Base-by-base conservation (phyloP, 2,329 filamentous ascomycete genomes). In the Alternaria conjuncta region DNA sequence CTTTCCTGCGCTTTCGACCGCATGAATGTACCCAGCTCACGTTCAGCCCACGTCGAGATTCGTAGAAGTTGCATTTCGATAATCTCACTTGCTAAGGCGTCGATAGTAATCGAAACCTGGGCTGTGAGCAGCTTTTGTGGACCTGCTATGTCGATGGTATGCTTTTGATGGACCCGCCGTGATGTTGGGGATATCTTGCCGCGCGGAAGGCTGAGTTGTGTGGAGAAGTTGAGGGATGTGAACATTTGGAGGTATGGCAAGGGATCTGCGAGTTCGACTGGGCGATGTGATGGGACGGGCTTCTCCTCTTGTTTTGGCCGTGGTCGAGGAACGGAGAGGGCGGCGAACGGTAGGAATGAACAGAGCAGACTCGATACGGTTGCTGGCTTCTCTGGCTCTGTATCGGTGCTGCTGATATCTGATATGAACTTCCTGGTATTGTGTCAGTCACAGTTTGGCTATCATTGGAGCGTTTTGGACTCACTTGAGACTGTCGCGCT, bases 221-320 rank as follows among this genome's bases (percentile, higher is more conserved):
- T 90, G 0, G 84, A 84, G 61, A 92, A 89, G 0, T 82, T 83
- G 13, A 96, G 84, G 0, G 90, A 88, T 0, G 88, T 91, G 71
- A 96, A 93, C 9, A 90, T 84, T 49, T 90, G 87, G 0, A 94
- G 83, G 67, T 90, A 93, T 0, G 90, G 88, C 3, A 91, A 80
- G 54, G 91, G 87, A 63, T 94, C 87, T 0, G 85, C 82, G 2
- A 90, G 84, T 1, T 86, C 84, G 80, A 94, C 84, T 1, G 84
- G 84, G 2, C 88, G 86, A 72, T 94, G 92, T 2, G 90, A 92
- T 8, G 85, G 81, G 0, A 86, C 76, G 2, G 82, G 80, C n/a
- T 78, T 80, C 26, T 76, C 72, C 7, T 78, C 20, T 47, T 55
- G 50, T 30, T 69, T 66, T 11, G 51, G 61, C 8, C 64, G 68